These are phyloP conservation scores for Polychaeton citri DNA, from an alignment of 2,329 filamentous ascomycete genomes.

Conservation along the genomic window DNA sequence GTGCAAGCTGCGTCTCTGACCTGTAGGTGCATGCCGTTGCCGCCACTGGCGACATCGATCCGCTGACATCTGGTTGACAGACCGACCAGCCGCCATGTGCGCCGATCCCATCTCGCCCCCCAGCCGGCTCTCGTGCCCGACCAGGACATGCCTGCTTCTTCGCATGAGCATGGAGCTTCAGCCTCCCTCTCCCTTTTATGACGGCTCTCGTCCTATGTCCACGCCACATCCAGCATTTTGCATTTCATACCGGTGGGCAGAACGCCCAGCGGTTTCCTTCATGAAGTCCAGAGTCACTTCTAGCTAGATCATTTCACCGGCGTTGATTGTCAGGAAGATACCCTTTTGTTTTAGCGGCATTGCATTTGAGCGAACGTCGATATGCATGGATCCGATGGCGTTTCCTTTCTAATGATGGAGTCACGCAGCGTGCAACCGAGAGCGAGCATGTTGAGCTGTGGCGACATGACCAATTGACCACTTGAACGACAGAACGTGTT, in stretches of 20 bases:
- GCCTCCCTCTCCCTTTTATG: neutral
- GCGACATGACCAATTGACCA: neutral
- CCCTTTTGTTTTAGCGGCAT: neutral
- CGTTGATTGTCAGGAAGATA: neutral
- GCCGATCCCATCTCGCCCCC: too few species aligned
- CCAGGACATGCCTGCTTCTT: too few species aligned
- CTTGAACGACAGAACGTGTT: neutral
- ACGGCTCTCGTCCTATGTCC: neutral
- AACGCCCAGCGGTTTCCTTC: neutral
- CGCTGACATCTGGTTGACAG: too few species aligned
- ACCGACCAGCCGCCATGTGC: too few species aligned
- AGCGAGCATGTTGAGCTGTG: neutral
- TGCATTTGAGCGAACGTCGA: neutral
- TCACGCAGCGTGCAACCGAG: neutral
- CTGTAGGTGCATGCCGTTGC: too few species aligned
- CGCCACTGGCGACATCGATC: too few species aligned
- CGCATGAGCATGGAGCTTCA: too few species aligned
- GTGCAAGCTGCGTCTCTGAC: neutral
- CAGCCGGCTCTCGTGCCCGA: too few species aligned
- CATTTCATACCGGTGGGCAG: neutral
- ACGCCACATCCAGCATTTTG: neutral
- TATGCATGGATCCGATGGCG: neutral
- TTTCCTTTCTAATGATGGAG: neutral
- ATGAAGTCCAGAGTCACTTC: neutral
- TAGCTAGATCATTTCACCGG: neutral